Evolutionary conservation across 2,329 filamentous ascomycete species (phyloP).

Genomic region (Apiospora kogelbergensis): DNA sequence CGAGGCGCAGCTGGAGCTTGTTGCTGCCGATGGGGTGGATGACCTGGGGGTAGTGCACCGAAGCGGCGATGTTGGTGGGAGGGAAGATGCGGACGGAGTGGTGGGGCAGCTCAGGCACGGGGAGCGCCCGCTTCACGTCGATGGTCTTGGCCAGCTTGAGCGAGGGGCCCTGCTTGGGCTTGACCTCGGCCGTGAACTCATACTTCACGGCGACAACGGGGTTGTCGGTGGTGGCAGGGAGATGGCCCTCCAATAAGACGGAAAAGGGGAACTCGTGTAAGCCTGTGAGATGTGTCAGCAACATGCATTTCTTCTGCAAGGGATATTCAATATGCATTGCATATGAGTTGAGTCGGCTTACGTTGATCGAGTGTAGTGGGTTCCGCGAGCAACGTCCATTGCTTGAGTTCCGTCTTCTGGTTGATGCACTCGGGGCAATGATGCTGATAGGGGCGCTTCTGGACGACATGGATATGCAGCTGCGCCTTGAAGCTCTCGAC

Average conservation of each 20-base stretch:
- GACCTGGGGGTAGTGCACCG: constrained; percentile 77
- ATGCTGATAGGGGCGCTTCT: constrained; percentile 77
- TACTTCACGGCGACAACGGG: constrained; percentile 75
- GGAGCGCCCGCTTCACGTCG: constrained; percentile 75
- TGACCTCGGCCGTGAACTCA: constrained; percentile 68
- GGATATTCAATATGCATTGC: constrained; percentile 12
- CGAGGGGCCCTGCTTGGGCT: constrained; percentile 54
- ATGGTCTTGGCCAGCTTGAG: constrained; percentile 68
- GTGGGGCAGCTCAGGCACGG: constrained; percentile 73
- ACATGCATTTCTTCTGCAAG: not conserved
- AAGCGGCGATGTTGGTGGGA: constrained; percentile 88
- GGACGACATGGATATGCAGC: constrained; percentile 68
- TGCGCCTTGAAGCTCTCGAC: constrained; percentile 72
- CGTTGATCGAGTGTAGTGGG: constrained; percentile 51
- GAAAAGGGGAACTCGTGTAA: constrained; percentile 86
- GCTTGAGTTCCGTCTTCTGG: constrained; percentile 71
- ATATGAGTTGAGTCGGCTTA: constrained; percentile 24
- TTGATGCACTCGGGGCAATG: constrained; percentile 77
- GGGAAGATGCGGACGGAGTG: constrained; percentile 93
- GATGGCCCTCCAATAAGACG: constrained; percentile 77
- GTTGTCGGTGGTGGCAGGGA: constrained; percentile 82
- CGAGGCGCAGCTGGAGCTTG: constrained; percentile 75
- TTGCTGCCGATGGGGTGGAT: constrained; percentile 86
- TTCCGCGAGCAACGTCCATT: constrained; percentile 73
- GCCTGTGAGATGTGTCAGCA: constrained; percentile 43